Evolutionary conservation across 2,329 filamentous ascomycete genomes (phyloP).

Genomic region (Ascochyta pisi): DNA sequence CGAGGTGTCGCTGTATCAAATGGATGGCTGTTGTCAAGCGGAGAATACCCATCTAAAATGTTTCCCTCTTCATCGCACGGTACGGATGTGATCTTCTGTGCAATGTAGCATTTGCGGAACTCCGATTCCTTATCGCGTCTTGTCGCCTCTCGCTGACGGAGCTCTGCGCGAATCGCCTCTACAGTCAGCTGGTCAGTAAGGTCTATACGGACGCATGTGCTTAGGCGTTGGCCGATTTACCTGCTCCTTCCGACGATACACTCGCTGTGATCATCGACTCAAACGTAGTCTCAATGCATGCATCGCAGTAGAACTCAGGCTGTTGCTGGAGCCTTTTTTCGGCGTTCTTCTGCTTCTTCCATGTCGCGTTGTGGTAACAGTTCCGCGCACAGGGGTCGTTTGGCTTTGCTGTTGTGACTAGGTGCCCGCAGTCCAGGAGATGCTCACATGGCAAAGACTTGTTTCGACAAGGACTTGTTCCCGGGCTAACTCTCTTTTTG

Average conservation of each 20-base stretch:
- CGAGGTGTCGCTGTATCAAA: constrained; percentile 19
- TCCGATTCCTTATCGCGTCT: constrained; percentile 3
- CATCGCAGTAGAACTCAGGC: constrained; percentile 20
- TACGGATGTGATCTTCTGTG: constrained; percentile 11
- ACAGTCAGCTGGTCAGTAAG: neutral
- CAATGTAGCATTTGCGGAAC: constrained; percentile 24
- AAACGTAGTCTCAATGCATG: constrained; percentile 11
- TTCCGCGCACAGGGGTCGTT: constrained; percentile 21
- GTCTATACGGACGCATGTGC: neutral
- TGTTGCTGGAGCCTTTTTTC: neutral
- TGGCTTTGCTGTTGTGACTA: constrained; percentile 3
- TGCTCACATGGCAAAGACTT: constrained; percentile 13
- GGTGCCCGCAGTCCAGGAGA: constrained; percentile 16
- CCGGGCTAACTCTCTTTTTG: neutral
- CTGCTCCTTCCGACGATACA: neutral
- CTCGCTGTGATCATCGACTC: neutral
- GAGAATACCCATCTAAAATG: neutral
- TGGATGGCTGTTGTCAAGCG: constrained; percentile 6
- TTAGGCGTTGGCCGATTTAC: neutral
- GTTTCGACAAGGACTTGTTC: constrained; percentile 2
- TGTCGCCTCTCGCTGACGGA: neutral
- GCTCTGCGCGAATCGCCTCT: neutral
- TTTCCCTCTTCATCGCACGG: constrained; percentile 15
- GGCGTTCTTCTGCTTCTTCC: neutral
- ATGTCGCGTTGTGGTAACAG: constrained; percentile 5